Evolutionary conservation across 108 stramenopile species (phyloP).

Genomic region (Nitzschia palea): DNA sequence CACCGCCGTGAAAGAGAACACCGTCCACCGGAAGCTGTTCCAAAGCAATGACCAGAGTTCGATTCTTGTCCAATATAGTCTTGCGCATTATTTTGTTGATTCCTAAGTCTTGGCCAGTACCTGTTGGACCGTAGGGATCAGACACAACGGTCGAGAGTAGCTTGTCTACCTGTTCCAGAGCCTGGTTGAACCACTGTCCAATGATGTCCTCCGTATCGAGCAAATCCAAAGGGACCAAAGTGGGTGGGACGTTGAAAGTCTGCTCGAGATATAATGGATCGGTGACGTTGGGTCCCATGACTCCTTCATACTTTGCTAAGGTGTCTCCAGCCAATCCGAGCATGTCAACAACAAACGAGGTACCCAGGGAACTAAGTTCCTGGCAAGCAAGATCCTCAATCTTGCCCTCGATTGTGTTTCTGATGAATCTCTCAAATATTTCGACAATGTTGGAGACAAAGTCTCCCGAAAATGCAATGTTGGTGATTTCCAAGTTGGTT

Average conservation of each 20-base stretch:
- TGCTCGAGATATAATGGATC: conserved; percentile 20
- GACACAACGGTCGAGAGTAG: conserved; percentile 10
- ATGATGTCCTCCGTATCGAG: conserved; percentile 8
- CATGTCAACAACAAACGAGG: conserved; percentile 23
- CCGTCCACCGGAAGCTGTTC: conserved; percentile 16
- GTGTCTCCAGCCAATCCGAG: conserved; percentile 16
- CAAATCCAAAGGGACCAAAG: conserved; percentile 8
- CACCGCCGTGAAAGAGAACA: conserved; percentile 55
- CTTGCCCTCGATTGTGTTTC: conserved; percentile 41
- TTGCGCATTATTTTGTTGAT: conserved; percentile 56
- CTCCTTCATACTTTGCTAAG: conserved; percentile 1
- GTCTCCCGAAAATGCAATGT: conserved; percentile 57
- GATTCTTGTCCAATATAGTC: conserved; percentile 43
- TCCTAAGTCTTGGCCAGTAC: conserved; percentile 26
- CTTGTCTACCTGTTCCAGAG: conserved; percentile 17
- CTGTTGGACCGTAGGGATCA: conserved; percentile 3
- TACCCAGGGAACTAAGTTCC: conserved; percentile 39
- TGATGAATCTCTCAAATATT: conserved; percentile 44
- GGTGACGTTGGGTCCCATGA: background rate
- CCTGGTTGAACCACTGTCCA: conserved; percentile 27
- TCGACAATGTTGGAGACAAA: conserved; percentile 46
- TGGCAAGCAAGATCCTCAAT: conserved; percentile 47
- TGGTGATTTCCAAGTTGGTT: conserved; percentile 43
- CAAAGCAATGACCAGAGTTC: conserved; percentile 36
- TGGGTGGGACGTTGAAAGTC: background rate